phyloP scores from a whole-genome alignment of 2,329 filamentous ascomycete genomes.

The Neophaeococcomyces mojaviensis region DNA sequence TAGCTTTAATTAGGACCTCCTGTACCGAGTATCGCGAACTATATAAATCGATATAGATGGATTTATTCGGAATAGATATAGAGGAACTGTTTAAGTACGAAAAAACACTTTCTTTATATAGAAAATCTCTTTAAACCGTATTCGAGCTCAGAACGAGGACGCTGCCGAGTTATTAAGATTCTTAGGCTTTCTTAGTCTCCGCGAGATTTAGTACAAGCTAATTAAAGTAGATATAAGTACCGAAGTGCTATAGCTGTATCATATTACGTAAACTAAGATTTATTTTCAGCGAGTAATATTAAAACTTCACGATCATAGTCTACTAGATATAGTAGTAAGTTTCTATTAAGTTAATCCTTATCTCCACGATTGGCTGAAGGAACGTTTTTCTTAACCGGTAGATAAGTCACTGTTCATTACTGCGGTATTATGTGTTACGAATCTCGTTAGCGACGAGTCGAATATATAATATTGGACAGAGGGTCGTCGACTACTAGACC shows the following conservation, averaged over 20 bases:
- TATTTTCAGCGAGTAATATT: slow-evolving; percentile 10
- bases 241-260: slow-evolving; percentile 18
- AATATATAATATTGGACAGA: too few relatives aligned
- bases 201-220: slow-evolving; percentile 42
- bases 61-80: slow-evolving; percentile 15
- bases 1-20: slow-evolving; percentile 29
- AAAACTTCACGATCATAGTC: slow-evolving; percentile 10
- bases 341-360: slow-evolving; percentile 15
- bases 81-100: too few relatives aligned
- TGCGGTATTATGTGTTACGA: too few relatives aligned
- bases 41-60: slow-evolving; percentile 3
- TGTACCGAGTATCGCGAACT: neutral
- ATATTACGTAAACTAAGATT: slow-evolving; percentile 3
- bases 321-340: slow-evolving; percentile 9
- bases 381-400: too few relatives aligned
- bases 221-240: slow-evolving; percentile 19
- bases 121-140: slow-evolving; percentile 13
- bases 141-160: slow-evolving; percentile 9
- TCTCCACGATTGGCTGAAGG: slow-evolving; percentile 19
- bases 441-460: too few relatives aligned
- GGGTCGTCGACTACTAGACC: too few relatives aligned
- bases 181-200: slow-evolving; percentile 39
- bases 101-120: too few relatives aligned
- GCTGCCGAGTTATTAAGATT: slow-evolving; percentile 34
- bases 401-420: too few relatives aligned